phyloP scores from a whole-genome alignment of 2,329 filamentous ascomycete genomes.

The Phyllosticta citrichinensis region DNA sequence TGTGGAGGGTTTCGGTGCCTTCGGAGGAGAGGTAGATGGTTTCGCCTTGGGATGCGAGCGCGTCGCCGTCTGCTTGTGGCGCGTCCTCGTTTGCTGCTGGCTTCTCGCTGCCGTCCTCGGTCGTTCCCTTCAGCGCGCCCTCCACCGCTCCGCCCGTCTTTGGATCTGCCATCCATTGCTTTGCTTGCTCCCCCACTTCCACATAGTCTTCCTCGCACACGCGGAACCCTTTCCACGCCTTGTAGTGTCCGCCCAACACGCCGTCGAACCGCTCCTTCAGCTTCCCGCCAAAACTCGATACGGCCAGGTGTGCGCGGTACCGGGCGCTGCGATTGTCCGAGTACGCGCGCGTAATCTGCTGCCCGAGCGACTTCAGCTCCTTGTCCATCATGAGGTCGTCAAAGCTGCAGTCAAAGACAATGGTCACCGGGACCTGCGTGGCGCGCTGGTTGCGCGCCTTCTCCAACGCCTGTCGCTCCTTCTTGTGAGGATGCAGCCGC shows the following conservation, averaged over 20 bases:
- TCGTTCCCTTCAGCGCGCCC: conserved; percentile 42
- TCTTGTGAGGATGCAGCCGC: conserved; percentile 13
- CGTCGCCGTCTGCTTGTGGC: not conserved
- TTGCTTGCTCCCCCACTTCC: conserved; percentile 54
- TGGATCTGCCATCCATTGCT: conserved; percentile 53
- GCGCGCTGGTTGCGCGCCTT: conserved; percentile 23
- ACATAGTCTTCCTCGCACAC: conserved; percentile 69
- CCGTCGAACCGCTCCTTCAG: conserved; percentile 73
- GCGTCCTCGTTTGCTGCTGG: conserved; percentile 14
- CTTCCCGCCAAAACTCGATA: conserved; percentile 67
- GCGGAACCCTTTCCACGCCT: conserved; percentile 67
- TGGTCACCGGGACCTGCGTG: conserved; percentile 59
- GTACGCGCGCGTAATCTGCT: conserved; percentile 80
- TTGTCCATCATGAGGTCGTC: conserved; percentile 82
- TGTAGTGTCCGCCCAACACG: conserved; percentile 59
- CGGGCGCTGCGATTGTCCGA: conserved; percentile 67
- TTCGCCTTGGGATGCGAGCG: conserved; percentile 33
- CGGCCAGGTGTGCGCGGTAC: conserved; percentile 60
- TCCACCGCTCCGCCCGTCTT: conserved; percentile 48
- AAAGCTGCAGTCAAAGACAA: conserved; percentile 87
- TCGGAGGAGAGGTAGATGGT: conserved; percentile 88
- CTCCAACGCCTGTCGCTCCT: conserved; percentile 15
- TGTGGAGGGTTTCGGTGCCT: conserved; percentile 72
- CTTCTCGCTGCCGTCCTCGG: conserved; percentile 13
- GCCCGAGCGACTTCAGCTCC: conserved; percentile 71